Base-by-base conservation (phyloP, 306 rosid genomes). In the Dalbergia cochinchinensis region DNA sequence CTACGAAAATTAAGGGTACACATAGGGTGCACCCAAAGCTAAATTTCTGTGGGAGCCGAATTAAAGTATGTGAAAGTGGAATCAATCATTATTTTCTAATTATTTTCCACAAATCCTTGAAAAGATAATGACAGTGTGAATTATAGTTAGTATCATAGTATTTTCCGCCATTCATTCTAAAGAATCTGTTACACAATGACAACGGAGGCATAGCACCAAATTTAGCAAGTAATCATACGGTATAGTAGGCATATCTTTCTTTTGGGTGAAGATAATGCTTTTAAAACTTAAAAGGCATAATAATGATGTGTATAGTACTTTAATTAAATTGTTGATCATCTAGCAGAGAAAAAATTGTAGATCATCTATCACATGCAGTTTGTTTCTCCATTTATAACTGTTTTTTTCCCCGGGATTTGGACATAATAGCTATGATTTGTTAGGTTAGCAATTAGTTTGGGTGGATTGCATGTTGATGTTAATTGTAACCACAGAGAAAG, bases 71-170 rank as follows among this genome's bases (percentile, higher is more conserved):
- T 81, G 45, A 71, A 77, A 82, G 91, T 78, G 83, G 88, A 71
- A 83, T 85, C 92, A 86, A 89, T 89, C 86, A 88, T 88, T 89
- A 90, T 86, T 74, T 83, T 86, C 78, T 84, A 83, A 80, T 78
- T 79, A 83, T 75, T 86, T 71, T 80, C 71, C 63, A 61, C 80
- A 65, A 83, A 73, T 83, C 74, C 74, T 78, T 68, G 59, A 78
- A 77, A 84, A 80, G 78, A 80, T 59, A 58, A 71, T 69, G 86
- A 78, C 80, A 69, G 42, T 62, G 58, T 81, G 54, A 80, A 78
- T 67, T 73, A 73, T 68, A 50, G 88, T 63, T 83, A 64, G 79
- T 62, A 18, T 65, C 80, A 82, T 83, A 65, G 86, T 71, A 68
- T 85, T 86, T 86, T 85, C 85, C 88, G 18, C 81, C 48, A 13